These are phyloP conservation scores for Pecoramyces ruminantium DNA, from an alignment of 192 early-diverging fungal species.

Conservation along the genomic window DNA sequence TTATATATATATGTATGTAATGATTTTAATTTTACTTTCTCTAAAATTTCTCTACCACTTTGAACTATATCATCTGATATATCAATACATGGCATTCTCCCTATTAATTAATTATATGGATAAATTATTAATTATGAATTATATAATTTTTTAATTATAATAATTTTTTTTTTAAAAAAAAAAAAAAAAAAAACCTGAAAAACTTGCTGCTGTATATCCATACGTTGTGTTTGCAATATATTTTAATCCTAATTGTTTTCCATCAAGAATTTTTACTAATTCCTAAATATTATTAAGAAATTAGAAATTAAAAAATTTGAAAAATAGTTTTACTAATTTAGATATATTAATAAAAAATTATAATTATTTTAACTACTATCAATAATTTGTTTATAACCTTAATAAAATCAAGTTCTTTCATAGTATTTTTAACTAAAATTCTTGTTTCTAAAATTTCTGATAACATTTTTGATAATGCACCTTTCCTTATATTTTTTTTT, in stretches of 20 bases:
- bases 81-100: constrained; percentile 76
- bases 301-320: no score
- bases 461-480: constrained; percentile 68
- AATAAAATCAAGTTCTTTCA: constrained; percentile 52
- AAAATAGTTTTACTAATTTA: no score
- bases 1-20: constrained; percentile 2
- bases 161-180: no score
- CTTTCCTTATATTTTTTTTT: constrained; percentile 58
- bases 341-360: no score
- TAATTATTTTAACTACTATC: neutral
- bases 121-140: constrained; percentile 28
- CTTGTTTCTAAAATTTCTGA: constrained; percentile 74
- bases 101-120: constrained; percentile 70
- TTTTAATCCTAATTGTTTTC: constrained; percentile 74
- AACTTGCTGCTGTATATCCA: constrained; percentile 3
- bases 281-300: constrained; percentile 6
- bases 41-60: constrained; percentile 66
- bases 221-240: constrained; percentile 83
- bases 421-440: constrained; percentile 72
- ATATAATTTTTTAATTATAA: no score
- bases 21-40: constrained; percentile 17
- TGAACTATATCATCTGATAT: constrained; percentile 85
- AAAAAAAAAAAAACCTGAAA: no score
- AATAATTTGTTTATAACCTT: constrained; percentile 9
- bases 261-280: constrained; percentile 51